Evolutionary conservation across 306 rosid genomes (phyloP).

Genomic region (Carpinus viminea): DNA sequence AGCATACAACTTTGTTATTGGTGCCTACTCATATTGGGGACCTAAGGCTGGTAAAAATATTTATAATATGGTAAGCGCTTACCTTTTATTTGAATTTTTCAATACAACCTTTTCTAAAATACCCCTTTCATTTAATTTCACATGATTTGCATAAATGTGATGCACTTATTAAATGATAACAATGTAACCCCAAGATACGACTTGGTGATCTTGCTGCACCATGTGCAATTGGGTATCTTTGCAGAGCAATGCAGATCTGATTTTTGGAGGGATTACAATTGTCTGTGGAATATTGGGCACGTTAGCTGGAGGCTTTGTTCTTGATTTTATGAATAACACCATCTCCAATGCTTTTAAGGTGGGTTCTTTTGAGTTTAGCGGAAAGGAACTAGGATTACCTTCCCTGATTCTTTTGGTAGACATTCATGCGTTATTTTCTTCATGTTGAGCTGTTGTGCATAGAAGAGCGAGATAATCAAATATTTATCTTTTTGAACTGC

Average conservation of each 20-base stretch:
- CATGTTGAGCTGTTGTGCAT: not conserved
- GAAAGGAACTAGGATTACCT: slow-evolving; percentile 1
- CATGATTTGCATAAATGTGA: slow-evolving; percentile 8
- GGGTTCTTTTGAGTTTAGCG: slow-evolving; percentile 25
- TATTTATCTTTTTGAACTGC: not conserved
- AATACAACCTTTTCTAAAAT: not conserved
- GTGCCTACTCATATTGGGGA: slow-evolving; percentile 94
- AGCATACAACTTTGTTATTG: slow-evolving; percentile 77
- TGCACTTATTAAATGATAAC: slow-evolving; percentile 2
- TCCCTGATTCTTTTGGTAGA: slow-evolving; percentile 15
- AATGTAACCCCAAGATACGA: slow-evolving; percentile 18
- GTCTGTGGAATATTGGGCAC: no score
- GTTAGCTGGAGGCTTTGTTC: no score
- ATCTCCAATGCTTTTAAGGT: slow-evolving; percentile 21
- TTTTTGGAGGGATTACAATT: not conserved
- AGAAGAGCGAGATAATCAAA: slow-evolving; percentile 12
- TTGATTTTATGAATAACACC: no score
- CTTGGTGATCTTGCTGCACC: slow-evolving; percentile 3
- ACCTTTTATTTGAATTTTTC: slow-evolving; percentile 3
- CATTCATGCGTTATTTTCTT: slow-evolving; percentile 9
- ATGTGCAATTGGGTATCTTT: slow-evolving; percentile 27
- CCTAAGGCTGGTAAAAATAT: slow-evolving; percentile 82
- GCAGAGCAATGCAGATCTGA: slow-evolving; percentile 75
- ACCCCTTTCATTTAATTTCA: slow-evolving; percentile 4
- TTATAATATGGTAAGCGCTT: slow-evolving; percentile 68